Percentiles rank a stretch among this genome's conserved stretches.
phyloP scores from a whole-genome alignment of 1,284 basidiomycete genomes.

The Phellopilus nigrolimitatus region DNA sequence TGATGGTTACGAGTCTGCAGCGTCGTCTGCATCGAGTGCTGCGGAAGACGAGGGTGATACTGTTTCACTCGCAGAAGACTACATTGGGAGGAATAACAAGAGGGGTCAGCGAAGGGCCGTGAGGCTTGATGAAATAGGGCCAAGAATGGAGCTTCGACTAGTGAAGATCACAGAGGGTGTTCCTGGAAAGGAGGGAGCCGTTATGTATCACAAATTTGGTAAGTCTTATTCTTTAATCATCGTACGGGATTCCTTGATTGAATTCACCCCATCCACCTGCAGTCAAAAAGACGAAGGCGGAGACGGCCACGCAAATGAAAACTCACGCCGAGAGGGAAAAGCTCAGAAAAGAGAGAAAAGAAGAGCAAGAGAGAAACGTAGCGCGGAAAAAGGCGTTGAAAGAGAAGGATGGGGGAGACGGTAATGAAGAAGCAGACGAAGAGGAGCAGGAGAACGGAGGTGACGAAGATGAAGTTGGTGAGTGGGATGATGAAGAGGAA shows the following conservation, averaged over 20 bases:
- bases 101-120: constrained; percentile 90
- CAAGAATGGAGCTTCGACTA: constrained; percentile 88
- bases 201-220: constrained; percentile 92
- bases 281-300: constrained; percentile 83
- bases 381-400: constrained; percentile 61
- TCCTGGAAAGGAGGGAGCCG: constrained; percentile 82
- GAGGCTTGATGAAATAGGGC: constrained; percentile 89
- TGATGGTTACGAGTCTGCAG: constrained; percentile 83
- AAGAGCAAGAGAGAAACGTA: constrained; percentile 88
- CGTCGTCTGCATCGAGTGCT: constrained; percentile 62
- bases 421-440: constrained; percentile 33
- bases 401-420: constrained; percentile 26
- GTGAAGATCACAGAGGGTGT: constrained; percentile 96
- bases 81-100: constrained; percentile 91
- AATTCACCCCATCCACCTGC: constrained; percentile 2
- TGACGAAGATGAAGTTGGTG: constrained; percentile 36
- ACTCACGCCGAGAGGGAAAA: constrained; percentile 74
- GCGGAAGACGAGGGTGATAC: constrained; percentile 81
- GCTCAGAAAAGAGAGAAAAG: constrained; percentile 69
- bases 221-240: constrained; percentile 28
- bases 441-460: constrained; percentile 42
- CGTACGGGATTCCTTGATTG: not conserved
- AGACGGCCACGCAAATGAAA: constrained; percentile 60
- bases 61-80: constrained; percentile 85
- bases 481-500: constrained; percentile 33